Conservation (phyloP, 768 basidiomycete genomes). For the Leucogyrophana mollusca region DNA sequence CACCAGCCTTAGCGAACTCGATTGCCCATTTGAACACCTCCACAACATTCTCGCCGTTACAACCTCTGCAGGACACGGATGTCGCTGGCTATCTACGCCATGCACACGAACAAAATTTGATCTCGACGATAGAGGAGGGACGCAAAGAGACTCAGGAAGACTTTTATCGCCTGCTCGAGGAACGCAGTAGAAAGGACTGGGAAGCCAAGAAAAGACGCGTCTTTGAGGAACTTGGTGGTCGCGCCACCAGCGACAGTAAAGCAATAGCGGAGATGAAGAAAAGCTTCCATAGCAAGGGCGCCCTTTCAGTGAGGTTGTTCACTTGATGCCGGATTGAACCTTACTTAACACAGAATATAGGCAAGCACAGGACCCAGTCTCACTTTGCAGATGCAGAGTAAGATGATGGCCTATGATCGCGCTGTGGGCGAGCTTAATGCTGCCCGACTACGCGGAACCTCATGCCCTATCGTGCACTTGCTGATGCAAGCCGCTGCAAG, state of each 20-base stretch:
- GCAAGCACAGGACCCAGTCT: constrained; percentile 52
- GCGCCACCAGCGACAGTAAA: constrained; percentile 53
- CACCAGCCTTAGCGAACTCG: constrained; percentile 78
- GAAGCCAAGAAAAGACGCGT: constrained; percentile 87
- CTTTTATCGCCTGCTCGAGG: constrained; percentile 80
- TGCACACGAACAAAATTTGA: constrained; percentile 92
- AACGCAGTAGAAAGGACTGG: constrained; percentile 78
- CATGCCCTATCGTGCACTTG: constrained; percentile 73
- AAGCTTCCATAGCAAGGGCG: constrained; percentile 55
- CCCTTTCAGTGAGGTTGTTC: constrained; percentile 44
- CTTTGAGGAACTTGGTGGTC: constrained; percentile 85
- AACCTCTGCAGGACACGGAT: constrained; percentile 91
- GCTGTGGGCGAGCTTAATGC: constrained; percentile 77
- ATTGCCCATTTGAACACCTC: constrained; percentile 83
- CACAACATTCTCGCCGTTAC: constrained; percentile 84
- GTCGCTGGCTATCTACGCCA: constrained; percentile 93
- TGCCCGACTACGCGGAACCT: constrained; percentile 67
- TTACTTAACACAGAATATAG: constrained; percentile 19
- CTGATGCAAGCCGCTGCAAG: constrained; percentile 66
- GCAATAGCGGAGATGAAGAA: constrained; percentile 61
- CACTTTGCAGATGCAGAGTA: constrained; percentile 80
- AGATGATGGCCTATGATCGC: constrained; percentile 95
- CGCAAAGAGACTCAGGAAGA: constrained; percentile 81
- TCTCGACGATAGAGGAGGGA: constrained; percentile 91
- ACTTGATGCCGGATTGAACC: background rate